These are phyloP conservation scores for Hsuehochloa calcarea DNA, from an alignment of 176 grass and related monocot genomes.

Conservation along the genomic window DNA sequence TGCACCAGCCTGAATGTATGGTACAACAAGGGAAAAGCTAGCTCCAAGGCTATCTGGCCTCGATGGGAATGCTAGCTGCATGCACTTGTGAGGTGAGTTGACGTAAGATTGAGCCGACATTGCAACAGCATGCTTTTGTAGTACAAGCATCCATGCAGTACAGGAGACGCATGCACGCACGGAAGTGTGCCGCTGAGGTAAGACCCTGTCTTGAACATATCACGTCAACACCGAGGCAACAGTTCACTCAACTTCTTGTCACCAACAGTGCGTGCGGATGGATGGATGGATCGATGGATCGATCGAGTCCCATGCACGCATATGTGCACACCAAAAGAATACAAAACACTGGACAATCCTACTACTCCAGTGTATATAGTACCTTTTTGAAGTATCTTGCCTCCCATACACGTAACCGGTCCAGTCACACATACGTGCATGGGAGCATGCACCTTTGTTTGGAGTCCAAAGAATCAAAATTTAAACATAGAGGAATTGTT, in stretches of 20 bases:
- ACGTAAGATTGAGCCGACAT: not conserved
- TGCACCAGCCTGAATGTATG: not conserved
- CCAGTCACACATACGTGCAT: no score
- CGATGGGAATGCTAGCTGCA: not conserved
- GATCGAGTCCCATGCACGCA: not conserved
- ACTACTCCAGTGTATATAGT: not conserved
- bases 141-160: not conserved
- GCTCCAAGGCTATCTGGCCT: not conserved
- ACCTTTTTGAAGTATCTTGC: not conserved
- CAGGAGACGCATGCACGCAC: not conserved
- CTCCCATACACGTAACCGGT: not conserved
- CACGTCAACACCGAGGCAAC: constrained; percentile 17
- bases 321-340: not conserved
- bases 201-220: not conserved
- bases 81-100: constrained; percentile 12
- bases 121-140: constrained; percentile 13
- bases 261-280: not conserved
- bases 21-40: not conserved
- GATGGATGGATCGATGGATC: not conserved
- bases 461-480: not conserved
- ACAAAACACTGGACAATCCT: not conserved
- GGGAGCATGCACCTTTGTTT: not conserved
- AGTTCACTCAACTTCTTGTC: not conserved
- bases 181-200: not conserved
- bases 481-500: no score